Conservation (phyloP, 1,284 basidiomycete genomes). For the Melampsora larici-populina region DNA sequence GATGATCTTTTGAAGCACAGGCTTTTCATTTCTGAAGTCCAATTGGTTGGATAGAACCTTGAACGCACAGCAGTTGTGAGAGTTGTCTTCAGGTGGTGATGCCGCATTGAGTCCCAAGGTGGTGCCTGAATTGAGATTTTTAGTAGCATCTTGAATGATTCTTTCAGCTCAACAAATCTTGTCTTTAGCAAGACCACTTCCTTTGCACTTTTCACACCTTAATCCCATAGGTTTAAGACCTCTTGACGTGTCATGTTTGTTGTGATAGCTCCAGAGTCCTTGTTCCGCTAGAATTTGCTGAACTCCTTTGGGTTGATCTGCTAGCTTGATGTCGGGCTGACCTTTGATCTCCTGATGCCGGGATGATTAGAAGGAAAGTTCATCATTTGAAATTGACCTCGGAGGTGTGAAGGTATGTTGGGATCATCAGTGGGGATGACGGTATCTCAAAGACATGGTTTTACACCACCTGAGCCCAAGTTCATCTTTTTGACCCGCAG, state of each 20-base stretch:
- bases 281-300: background rate
- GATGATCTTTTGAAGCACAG: too few species aligned
- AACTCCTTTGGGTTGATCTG: slow-evolving; percentile 3
- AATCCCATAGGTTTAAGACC: background rate
- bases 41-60: slow-evolving; percentile 13
- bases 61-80: slow-evolving; percentile 8
- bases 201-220: background rate
- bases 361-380: too few species aligned
- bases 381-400: background rate
- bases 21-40: slow-evolving; percentile 5
- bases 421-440: slow-evolving; percentile 1
- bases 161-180: too few species aligned
- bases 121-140: too few species aligned
- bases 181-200: too few species aligned
- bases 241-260: background rate
- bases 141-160: background rate
- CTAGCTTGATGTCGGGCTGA: background rate
- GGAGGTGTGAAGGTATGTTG: background rate
- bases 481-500: background rate
- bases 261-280: background rate
- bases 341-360: background rate
- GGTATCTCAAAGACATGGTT: background rate
- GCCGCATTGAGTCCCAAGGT: background rate
- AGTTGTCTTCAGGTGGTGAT: background rate
- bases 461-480: background rate